Base-by-base conservation (phyloP, 1,284 basidiomycete genomes). In the Phylloboletellus chloephorus region DNA sequence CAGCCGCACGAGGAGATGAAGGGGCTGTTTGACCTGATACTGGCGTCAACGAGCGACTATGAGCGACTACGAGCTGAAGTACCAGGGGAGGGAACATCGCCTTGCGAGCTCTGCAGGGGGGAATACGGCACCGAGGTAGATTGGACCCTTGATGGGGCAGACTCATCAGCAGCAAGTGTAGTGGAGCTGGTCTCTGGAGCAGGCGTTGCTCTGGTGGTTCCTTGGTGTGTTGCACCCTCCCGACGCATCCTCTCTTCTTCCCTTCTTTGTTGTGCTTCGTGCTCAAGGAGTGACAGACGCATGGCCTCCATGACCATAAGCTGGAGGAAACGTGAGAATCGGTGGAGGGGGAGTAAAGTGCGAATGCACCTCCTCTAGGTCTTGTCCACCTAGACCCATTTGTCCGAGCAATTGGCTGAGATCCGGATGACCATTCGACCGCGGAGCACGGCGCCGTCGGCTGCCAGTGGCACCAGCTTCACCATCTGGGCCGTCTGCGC, bases 291-390 rank as follows among this genome's bases (percentile, higher is more conserved):
- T 31, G 92, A 96, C 43, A 97, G 69, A 30, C 95, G 81, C 93
- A 99, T 97, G 1, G 95, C 96, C 67, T 98, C 95, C 89, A 95
- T 94, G 40, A 99, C 73, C 94, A 98, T 97, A 34, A 98, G 68
- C 88, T 97, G 54, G 52, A 53, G 21, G 11, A 13, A 52, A 39
- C 33, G 44, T 55, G 44, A 60, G 44, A 10, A 42, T 36, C 19
- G 13, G 30, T 23, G 28, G 32, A 15, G 12, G 36, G 19, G 35
- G 13, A 31, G 24, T 22, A 21, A 9, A 29, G 45, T 17, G 33
- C 24, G 20, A 31, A 39, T 39, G 61, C 53, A 90, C 89, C 75
- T 95, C 91, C 68, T 95, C 91, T 47, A 94, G 64, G 66, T 94
- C 89, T 58, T 86, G 82, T 10, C 84, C 86, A 29, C 69, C 76